Evolutionary conservation across 2,329 filamentous ascomycete genomes (phyloP).

Genomic region (Colletotrichum lupini): DNA sequence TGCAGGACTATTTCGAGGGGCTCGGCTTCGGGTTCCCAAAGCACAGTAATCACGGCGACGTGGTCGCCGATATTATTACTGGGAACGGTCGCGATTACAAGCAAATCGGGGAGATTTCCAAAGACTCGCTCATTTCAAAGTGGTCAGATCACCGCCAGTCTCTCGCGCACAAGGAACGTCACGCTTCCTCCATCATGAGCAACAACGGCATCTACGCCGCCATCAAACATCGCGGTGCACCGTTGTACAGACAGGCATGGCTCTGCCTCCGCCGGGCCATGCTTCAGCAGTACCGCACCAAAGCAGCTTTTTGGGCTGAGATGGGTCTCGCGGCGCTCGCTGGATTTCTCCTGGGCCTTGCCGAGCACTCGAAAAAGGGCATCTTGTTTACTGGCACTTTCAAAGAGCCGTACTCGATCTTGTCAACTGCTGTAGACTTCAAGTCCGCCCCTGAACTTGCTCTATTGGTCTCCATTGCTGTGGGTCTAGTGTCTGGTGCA

Average conservation of each 20-base stretch:
- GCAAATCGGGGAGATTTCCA: conserved; percentile 55
- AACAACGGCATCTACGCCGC: conserved; percentile 54
- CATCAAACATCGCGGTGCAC: conserved; percentile 61
- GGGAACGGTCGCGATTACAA: conserved; percentile 66
- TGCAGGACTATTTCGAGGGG: conserved; percentile 61
- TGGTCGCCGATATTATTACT: conserved; percentile 71
- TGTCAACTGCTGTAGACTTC: conserved; percentile 64
- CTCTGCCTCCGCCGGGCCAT: conserved; percentile 64
- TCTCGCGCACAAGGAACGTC: conserved; percentile 39
- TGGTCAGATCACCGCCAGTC: conserved; percentile 52
- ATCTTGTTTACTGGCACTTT: conserved; percentile 65
- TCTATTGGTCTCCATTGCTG: conserved; percentile 63
- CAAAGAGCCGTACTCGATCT: conserved; percentile 58
- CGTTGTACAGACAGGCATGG: conserved; percentile 59
- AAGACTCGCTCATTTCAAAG: conserved; percentile 59
- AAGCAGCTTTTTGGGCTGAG: conserved; percentile 64
- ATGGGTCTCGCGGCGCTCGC: conserved; percentile 63
- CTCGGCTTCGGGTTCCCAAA: conserved; percentile 63
- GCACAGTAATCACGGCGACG: conserved; percentile 65
- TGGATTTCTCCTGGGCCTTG: conserved; percentile 65
- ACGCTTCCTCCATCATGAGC: conserved; percentile 47
- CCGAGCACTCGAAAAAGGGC: conserved; percentile 60
- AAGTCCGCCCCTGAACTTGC: conserved; percentile 62
- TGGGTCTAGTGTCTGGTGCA: conserved; percentile 64
- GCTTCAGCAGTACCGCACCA: conserved; percentile 66